A percentile compares a stretch with the other conserved stretches of the same genome.
Conservation (phyloP, 257 asterid genomes). For the Fraxinus excelsior region DNA sequence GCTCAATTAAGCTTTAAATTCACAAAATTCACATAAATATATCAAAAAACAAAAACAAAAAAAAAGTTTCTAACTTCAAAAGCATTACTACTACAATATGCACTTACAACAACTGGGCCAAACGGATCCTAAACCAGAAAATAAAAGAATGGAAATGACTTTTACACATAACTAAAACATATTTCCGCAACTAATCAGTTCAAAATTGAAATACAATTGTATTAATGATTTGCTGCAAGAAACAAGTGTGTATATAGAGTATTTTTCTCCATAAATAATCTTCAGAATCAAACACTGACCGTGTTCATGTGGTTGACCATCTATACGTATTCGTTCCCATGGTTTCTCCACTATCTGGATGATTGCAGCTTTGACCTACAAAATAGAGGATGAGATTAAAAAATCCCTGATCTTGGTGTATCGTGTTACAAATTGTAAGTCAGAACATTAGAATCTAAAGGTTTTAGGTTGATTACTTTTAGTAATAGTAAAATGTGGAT, state of each 20-base stretch:
- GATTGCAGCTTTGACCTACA: constrained; percentile 77
- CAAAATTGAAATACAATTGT: background rate
- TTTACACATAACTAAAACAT: background rate
- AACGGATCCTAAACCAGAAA: background rate
- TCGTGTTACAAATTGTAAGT: too few relatives aligned
- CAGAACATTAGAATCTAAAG: too few relatives aligned
- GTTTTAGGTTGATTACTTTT: too few relatives aligned
- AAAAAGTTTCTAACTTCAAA: too few relatives aligned
- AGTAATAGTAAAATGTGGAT: too few relatives aligned
- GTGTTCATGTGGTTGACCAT: constrained; percentile 80
- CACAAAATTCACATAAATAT: too few relatives aligned
- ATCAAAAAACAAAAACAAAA: too few relatives aligned
- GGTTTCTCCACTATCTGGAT: constrained; percentile 82
- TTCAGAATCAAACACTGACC: constrained; percentile 44
- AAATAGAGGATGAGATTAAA: constrained; percentile 1
- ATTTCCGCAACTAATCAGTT: background rate
- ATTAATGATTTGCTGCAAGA: background rate
- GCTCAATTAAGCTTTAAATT: too few relatives aligned
- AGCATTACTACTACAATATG: too few relatives aligned
- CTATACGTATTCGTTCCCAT: constrained; percentile 80
- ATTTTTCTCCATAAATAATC: background rate
- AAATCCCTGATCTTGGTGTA: background rate
- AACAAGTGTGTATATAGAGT: background rate
- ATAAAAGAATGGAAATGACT: background rate
- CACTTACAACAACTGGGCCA: too few relatives aligned